phyloP scores from a whole-genome alignment of 352 stramenopile genomes.

The Phytopythium mirpurense region DNA sequence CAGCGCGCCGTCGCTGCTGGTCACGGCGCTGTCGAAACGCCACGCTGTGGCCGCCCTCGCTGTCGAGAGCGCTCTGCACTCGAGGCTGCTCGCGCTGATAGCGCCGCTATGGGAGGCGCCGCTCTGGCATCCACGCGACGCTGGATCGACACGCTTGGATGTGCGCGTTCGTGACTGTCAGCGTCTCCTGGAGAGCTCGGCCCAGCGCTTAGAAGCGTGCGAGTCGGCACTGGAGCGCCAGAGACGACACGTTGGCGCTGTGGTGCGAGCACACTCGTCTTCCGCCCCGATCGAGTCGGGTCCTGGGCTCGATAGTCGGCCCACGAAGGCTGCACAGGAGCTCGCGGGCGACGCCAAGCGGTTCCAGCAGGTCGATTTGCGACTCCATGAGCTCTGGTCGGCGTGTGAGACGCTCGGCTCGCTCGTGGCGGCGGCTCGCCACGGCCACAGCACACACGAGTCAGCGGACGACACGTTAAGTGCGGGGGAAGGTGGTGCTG shows the following conservation, averaged over 20 bases:
- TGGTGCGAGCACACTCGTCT: constrained; percentile 4
- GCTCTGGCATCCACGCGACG: background rate
- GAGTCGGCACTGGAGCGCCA: constrained; percentile 18
- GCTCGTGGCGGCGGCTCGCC: constrained; percentile 34
- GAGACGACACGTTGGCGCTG: constrained; percentile 8
- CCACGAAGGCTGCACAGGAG: too few species aligned
- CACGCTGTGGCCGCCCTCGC: constrained; percentile 27
- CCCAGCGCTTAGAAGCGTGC: constrained; percentile 9
- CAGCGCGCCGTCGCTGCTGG: constrained; percentile 41
- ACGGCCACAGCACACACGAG: constrained; percentile 22
- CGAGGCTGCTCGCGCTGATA: constrained; percentile 11
- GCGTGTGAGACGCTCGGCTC: constrained; percentile 47
- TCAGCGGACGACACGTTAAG: background rate
- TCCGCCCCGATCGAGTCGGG: background rate
- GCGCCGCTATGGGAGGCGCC: background rate
- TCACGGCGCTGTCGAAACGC: constrained; percentile 46
- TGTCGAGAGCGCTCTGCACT: constrained; percentile 30
- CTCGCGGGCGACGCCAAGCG: too few species aligned
- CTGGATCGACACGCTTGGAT: background rate
- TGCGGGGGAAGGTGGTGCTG: background rate
- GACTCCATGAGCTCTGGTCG: constrained; percentile 34
- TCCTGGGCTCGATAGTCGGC: too few species aligned
- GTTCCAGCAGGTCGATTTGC: constrained; percentile 5
- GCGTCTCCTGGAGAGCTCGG: background rate
- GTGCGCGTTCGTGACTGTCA: constrained; percentile 9